Conservation (phyloP, 2,329 filamentous ascomycete species). For the Cordyceps militaris region DNA sequence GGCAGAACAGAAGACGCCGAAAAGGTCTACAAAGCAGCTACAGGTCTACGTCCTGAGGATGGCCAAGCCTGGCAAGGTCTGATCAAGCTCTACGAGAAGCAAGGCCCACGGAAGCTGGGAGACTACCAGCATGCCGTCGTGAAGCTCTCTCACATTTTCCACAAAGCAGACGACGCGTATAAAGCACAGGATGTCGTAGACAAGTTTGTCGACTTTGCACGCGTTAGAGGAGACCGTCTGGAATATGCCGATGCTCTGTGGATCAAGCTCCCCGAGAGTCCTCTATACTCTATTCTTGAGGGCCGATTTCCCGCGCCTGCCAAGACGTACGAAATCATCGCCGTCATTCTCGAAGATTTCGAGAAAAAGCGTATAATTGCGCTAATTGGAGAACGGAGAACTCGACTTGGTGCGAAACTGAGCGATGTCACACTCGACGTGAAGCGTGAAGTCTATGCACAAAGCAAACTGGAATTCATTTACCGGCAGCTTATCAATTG, state of each 20-base stretch:
- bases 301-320: constrained; percentile 74
- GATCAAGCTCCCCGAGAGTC: constrained; percentile 70
- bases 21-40: constrained; percentile 65
- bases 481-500: constrained; percentile 85
- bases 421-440: constrained; percentile 80
- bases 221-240: constrained; percentile 60
- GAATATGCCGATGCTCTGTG: constrained; percentile 73
- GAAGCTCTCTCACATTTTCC: constrained; percentile 68
- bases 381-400: constrained; percentile 81
- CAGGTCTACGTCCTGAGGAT: constrained; percentile 64
- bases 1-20: constrained; percentile 67
- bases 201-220: constrained; percentile 70
- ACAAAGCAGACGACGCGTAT: constrained; percentile 56
- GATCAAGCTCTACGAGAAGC: constrained; percentile 76
- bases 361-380: constrained; percentile 87
- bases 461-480: constrained; percentile 70
- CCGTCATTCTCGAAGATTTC: constrained; percentile 74
- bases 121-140: constrained; percentile 69
- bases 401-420: constrained; percentile 75
- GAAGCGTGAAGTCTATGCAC: constrained; percentile 71
- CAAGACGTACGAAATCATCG: constrained; percentile 73
- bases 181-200: constrained; percentile 64
- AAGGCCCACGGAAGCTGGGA: constrained; percentile 59
- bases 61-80: constrained; percentile 88
- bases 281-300: constrained; percentile 75